A percentile compares a stretch with the other conserved stretches of the same genome.
These are phyloP conservation scores for Gregarina niphandrodes DNA, from an alignment of 169 alveolate genomes.

Conservation along the genomic window DNA sequence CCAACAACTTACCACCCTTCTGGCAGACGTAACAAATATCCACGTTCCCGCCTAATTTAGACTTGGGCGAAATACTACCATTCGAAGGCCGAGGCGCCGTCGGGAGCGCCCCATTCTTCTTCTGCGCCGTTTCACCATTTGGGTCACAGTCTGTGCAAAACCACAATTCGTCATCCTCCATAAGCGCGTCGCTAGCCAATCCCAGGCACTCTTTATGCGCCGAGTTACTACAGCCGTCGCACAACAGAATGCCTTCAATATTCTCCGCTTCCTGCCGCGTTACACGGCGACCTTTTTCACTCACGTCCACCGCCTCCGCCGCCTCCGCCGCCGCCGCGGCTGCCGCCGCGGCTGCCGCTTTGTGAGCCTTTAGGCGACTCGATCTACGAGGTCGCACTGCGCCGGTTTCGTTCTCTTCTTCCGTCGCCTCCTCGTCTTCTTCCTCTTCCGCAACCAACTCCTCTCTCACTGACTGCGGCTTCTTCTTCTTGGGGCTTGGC, in stretches of 20 bases:
- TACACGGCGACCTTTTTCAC: neutral
- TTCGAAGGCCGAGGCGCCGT: conserved; percentile 21
- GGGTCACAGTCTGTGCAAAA: conserved; percentile 60
- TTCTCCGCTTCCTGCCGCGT: conserved; percentile 5
- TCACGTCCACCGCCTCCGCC: neutral
- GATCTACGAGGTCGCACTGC: neutral
- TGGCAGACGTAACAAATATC: conserved; percentile 63
- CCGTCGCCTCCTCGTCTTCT: too few relatives aligned
- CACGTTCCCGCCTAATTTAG: conserved; percentile 42
- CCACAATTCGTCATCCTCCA: conserved; percentile 56
- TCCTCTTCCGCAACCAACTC: too few relatives aligned
- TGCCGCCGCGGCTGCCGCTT: neutral
- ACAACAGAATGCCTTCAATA: conserved; percentile 28
- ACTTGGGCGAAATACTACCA: conserved; percentile 28
- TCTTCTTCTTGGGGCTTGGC: too few relatives aligned
- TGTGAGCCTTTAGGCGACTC: neutral
- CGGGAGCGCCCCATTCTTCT: conserved; percentile 15
- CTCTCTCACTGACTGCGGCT: too few relatives aligned
- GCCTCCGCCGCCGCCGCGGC: neutral
- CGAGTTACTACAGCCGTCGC: conserved; percentile 69
- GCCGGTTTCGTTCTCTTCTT: neutral
- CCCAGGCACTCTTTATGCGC: conserved; percentile 48
- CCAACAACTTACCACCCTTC: conserved; percentile 48
- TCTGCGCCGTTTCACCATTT: conserved; percentile 39
- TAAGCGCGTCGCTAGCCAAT: conserved; percentile 1